Conservation (phyloP, 208 protist genomes). For the Zelonia costaricensis region DNA sequence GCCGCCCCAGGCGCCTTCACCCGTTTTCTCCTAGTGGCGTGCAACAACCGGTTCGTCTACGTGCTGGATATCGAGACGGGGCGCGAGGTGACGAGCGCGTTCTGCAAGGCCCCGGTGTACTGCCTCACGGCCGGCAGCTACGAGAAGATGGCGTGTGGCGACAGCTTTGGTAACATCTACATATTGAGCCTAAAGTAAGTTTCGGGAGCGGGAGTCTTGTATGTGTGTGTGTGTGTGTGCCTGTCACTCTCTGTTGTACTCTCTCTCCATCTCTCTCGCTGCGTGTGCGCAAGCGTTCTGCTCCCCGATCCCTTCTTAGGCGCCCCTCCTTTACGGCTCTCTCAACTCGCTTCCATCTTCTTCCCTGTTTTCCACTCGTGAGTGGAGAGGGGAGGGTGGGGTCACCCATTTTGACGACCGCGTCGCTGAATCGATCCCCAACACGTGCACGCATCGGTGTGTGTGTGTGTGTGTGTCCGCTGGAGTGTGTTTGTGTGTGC, state of each 20-base stretch:
- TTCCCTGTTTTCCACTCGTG: too few species aligned
- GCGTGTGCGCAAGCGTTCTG: too few species aligned
- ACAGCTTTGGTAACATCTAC: conserved; percentile 92
- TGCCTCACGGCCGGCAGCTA: conserved; percentile 68
- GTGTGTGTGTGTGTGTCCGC: too few species aligned
- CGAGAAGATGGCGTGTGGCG: conserved; percentile 64
- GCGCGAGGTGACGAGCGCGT: conserved; percentile 57
- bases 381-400: too few species aligned
- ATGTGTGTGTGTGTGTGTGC: background rate
- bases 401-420: too few species aligned
- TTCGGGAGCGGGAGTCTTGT: too few species aligned
- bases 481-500: too few species aligned
- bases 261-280: background rate
- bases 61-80: conserved; percentile 75
- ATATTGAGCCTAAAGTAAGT: conserved; percentile 13
- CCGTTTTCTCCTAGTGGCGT: conserved; percentile 70
- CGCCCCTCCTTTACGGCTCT: too few species aligned
- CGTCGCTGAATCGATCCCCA: too few species aligned
- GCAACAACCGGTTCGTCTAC: conserved; percentile 88
- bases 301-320: too few species aligned
- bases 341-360: too few species aligned
- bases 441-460: too few species aligned
- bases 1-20: conserved; percentile 77
- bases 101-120: conserved; percentile 90
- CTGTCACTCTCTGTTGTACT: background rate